Conservation (phyloP, 257 asterid genomes). For the Leptodermis oblonga region DNA sequence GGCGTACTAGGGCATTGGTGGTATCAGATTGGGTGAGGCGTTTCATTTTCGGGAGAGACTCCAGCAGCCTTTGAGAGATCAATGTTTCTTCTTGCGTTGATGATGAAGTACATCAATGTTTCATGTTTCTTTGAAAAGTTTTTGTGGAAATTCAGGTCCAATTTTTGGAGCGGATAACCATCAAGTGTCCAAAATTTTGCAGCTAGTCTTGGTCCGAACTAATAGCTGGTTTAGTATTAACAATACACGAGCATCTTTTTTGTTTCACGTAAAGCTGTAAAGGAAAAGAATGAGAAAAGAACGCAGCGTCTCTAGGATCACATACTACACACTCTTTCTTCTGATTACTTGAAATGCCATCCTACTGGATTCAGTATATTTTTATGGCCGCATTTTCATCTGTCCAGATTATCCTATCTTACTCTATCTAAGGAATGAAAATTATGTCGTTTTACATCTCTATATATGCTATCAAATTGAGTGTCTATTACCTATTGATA, state of each 20-base stretch:
- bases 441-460: too few species aligned
- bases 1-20: constrained; percentile 96
- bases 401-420: too few species aligned
- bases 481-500: too few species aligned
- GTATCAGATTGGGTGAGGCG: constrained; percentile 85
- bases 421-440: too few species aligned
- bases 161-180: constrained; percentile 6
- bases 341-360: not conserved
- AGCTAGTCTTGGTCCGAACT: constrained; percentile 29
- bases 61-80: constrained; percentile 59
- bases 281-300: not conserved
- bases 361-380: not conserved
- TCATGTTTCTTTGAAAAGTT: not conserved
- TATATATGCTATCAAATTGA: too few species aligned
- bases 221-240: not conserved
- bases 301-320: not conserved
- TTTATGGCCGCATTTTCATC: not conserved
- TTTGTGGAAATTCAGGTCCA: constrained; percentile 4
- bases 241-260: not conserved
- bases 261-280: not conserved
- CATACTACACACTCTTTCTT: too few species aligned
- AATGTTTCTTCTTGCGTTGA: not conserved
- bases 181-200: constrained; percentile 32
- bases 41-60: constrained; percentile 91
- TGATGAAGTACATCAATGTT: not conserved